phyloP scores from a whole-genome alignment of 1,284 basidiomycete species.

The Trametes sp. region DNA sequence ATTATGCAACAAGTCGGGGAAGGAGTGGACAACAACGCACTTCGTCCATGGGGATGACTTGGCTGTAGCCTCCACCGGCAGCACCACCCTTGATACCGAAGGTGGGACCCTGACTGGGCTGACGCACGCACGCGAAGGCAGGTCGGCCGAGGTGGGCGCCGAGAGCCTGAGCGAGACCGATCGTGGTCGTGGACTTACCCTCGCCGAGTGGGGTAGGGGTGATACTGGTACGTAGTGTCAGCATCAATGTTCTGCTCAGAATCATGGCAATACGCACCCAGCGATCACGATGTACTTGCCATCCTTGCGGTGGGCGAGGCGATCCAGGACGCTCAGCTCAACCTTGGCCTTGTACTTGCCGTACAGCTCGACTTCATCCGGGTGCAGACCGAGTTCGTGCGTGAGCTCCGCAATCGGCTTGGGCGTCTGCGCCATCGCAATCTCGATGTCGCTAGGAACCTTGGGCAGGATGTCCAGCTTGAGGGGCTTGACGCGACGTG shows the following conservation, averaged over 20 bases:
- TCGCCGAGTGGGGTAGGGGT: constrained; percentile 98
- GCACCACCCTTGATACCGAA: constrained; percentile 99
- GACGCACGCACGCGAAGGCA: constrained; percentile 97
- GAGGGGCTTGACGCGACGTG: constrained; percentile 80
- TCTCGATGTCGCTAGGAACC: constrained; percentile 96
- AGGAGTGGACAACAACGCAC: too few relatives aligned
- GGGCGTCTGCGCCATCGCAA: constrained; percentile 94
- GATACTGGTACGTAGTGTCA: constrained; percentile 64
- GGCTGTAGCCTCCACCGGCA: constrained; percentile 97
- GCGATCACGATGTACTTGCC: constrained; percentile 98
- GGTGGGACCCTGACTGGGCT: constrained; percentile 98
- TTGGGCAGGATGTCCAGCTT: constrained; percentile 81
- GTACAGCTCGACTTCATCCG: constrained; percentile 93
- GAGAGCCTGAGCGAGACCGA: constrained; percentile 96
- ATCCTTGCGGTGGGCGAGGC: constrained; percentile 86
- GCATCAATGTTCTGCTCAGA: too few relatives aligned
- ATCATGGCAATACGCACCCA: constrained; percentile 58
- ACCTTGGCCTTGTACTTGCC: constrained; percentile 99
- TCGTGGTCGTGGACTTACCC: constrained; percentile 99
- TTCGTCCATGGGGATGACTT: constrained; percentile 99
- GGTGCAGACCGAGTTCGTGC: constrained; percentile 87
- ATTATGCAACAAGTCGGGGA: too few relatives aligned
- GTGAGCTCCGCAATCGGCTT: constrained; percentile 90
- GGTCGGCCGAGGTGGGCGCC: constrained; percentile 94
- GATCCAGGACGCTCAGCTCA: constrained; percentile 87